These are phyloP conservation scores for Posidonia oceanica DNA, from an alignment of 116 monocot species.

Conservation along the genomic window DNA sequence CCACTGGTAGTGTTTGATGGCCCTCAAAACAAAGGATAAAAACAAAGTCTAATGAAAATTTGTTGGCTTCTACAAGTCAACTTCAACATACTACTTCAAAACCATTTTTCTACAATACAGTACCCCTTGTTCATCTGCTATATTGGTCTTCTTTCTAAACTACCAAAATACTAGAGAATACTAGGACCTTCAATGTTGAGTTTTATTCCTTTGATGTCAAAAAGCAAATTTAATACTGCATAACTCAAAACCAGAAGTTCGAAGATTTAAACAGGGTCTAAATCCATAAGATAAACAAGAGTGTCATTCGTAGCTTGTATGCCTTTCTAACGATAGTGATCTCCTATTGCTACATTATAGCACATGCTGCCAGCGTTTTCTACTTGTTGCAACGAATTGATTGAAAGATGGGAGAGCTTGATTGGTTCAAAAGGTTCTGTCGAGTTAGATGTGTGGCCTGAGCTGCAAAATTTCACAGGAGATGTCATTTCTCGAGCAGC, in stretches of 20 bases:
- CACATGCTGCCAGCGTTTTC: constrained; percentile 46
- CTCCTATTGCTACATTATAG: constrained; percentile 7
- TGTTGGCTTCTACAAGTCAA: too few species aligned
- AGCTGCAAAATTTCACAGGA: constrained; percentile 36
- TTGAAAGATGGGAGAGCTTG: constrained; percentile 33
- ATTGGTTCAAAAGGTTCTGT: constrained; percentile 2
- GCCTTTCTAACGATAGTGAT: neutral
- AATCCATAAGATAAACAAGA: neutral
- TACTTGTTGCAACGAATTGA: constrained; percentile 25
- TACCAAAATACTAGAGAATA: too few species aligned
- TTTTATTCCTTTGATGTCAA: neutral
- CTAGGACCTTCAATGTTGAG: neutral
- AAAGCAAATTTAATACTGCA: neutral
- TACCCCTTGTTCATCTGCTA: too few species aligned
- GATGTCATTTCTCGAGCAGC: constrained; percentile 43
- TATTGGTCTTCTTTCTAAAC: too few species aligned
- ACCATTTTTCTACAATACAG: too few species aligned
- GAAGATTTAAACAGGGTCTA: neutral
- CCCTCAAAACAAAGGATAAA: too few species aligned
- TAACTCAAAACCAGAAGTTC: neutral
- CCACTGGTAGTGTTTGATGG: too few species aligned
- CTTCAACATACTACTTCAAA: too few species aligned
- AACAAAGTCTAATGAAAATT: too few species aligned
- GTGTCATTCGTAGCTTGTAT: neutral
- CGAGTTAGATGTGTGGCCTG: constrained; percentile 44